phyloP scores from a whole-genome alignment of 192 early-diverging fungal species.

The Gamsiella multidivaricata region DNA sequence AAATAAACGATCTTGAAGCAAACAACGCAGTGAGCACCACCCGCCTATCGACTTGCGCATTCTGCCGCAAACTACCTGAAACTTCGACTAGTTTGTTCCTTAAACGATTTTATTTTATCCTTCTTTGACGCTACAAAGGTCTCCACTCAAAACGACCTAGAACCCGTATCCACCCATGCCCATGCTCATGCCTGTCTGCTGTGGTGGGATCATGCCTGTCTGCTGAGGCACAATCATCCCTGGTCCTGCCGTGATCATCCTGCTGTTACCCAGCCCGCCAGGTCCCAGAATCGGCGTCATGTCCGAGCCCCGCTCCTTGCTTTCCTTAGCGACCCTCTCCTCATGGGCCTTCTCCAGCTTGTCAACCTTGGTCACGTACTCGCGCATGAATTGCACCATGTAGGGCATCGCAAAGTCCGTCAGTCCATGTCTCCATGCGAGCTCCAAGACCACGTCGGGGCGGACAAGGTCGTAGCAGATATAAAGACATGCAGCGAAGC shows the following conservation, averaged over 20 bases:
- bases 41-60: too few species aligned
- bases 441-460: constrained; percentile 94
- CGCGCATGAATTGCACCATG: constrained; percentile 91
- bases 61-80: too few species aligned
- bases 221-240: constrained; percentile 22
- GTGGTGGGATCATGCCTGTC: constrained; percentile 18
- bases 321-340: constrained; percentile 32
- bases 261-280: constrained; percentile 37
- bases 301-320: constrained; percentile 31
- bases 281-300: constrained; percentile 34
- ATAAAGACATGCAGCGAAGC: constrained; percentile 93
- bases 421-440: constrained; percentile 89
- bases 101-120: too few species aligned
- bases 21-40: too few species aligned
- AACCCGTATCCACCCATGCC: neutral
- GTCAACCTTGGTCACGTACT: constrained; percentile 86
- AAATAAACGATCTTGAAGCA: too few species aligned
- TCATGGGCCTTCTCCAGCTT: constrained; percentile 50
- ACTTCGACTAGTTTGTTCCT: too few species aligned
- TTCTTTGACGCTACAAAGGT: too few species aligned
- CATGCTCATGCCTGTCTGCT: constrained; percentile 16
- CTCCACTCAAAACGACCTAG: too few species aligned
- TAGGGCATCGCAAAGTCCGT: constrained; percentile 98
- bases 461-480: constrained; percentile 95
- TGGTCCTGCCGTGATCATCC: constrained; percentile 42